These are phyloP conservation scores for Talaromyces sp. DNA, from an alignment of 2,329 filamentous ascomycete species.

Conservation along the genomic window DNA sequence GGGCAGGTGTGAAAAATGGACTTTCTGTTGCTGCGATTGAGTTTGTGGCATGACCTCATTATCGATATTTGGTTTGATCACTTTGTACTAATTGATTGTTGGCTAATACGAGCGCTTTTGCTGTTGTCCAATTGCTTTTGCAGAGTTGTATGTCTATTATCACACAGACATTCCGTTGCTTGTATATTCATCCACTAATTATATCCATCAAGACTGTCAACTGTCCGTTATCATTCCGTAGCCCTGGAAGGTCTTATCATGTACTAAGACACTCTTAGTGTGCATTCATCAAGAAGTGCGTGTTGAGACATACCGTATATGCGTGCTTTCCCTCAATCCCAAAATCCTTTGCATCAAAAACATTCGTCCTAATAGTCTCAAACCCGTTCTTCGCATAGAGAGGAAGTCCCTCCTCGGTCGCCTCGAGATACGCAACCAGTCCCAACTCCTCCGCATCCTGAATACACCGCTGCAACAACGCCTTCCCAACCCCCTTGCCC, in stretches of 20 bases:
- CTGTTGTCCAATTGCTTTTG: neutral
- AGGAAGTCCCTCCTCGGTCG: constrained; percentile 14
- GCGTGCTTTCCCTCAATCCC: neutral
- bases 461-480: constrained; percentile 35
- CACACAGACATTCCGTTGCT: neutral
- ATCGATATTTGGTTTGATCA: no score
- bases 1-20: neutral
- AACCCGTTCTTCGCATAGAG: neutral
- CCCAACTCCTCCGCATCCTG: constrained; percentile 32
- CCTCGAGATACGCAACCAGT: constrained; percentile 39
- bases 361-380: neutral
- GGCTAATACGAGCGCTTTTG: neutral
- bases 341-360: neutral
- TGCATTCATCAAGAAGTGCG: neutral
- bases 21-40: neutral
- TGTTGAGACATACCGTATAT: neutral
- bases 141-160: neutral
- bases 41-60: neutral
- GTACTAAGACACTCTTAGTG: neutral
- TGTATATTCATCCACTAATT: neutral
- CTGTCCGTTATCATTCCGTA: neutral
- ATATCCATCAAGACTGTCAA: neutral
- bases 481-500: constrained; percentile 33
- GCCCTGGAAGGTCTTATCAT: neutral
- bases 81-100: neutral